These are phyloP conservation scores for Gynandropsis gynandra DNA, from an alignment of 345 rosid species.

Conservation along the genomic window DNA sequence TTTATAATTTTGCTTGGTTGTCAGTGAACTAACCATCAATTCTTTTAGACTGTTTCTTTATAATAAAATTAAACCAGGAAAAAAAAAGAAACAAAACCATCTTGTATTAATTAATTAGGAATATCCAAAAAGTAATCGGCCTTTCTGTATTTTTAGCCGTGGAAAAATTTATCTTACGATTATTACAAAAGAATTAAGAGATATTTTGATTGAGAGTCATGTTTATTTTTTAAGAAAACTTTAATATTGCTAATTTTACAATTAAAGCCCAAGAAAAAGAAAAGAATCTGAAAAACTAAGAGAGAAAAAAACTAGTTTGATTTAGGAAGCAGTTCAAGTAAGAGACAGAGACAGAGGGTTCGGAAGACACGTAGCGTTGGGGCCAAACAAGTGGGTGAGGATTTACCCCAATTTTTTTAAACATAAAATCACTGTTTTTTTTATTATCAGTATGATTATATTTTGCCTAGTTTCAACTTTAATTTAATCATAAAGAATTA, in stretches of 20 bases:
- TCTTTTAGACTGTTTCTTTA: slow-evolving; percentile 8
- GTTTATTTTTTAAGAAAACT: too few species aligned
- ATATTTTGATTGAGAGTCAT: too few species aligned
- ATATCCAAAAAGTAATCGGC: not conserved
- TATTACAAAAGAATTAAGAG: too few species aligned
- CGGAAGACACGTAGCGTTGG: slow-evolving; percentile 18
- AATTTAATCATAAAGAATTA: not conserved
- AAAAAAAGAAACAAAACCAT: too few species aligned
- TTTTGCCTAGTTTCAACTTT: not conserved
- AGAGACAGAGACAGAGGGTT: slow-evolving; percentile 29
- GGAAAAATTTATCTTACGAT: too few species aligned
- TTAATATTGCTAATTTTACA: too few species aligned
- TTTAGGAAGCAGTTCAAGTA: slow-evolving; percentile 23
- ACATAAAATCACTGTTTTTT: slow-evolving; percentile 3
- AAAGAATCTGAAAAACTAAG: not conserved
- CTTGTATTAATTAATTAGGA: not conserved
- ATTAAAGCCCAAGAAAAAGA: slow-evolving; percentile 1
- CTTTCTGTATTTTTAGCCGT: too few species aligned
- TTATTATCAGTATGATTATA: not conserved
- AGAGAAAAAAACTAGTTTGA: slow-evolving; percentile 4
- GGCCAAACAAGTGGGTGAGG: slow-evolving; percentile 27
- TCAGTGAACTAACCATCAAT: slow-evolving; percentile 34
- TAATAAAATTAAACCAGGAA: not conserved
- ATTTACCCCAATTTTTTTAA: slow-evolving; percentile 9
- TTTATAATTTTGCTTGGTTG: slow-evolving; percentile 30